These are phyloP conservation scores for Fraxinus baroniana DNA, from an alignment of 305 asterid species.

Conservation along the genomic window DNA sequence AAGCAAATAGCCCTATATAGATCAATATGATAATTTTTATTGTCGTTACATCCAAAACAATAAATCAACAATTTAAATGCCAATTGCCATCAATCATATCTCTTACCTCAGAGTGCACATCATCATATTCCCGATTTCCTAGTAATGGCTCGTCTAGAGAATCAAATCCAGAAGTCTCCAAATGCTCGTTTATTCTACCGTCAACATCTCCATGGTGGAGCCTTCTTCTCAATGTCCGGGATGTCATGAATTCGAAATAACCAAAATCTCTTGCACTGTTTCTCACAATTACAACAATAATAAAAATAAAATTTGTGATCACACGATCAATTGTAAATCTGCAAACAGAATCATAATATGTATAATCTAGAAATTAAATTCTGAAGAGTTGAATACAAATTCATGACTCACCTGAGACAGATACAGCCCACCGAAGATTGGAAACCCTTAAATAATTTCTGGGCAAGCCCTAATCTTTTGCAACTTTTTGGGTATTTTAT, in stretches of 20 bases:
- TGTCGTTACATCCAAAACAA: neutral
- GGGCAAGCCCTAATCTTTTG: neutral
- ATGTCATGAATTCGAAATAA: slow-evolving; percentile 41
- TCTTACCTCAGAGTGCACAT: slow-evolving; percentile 31
- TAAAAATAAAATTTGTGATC: neutral
- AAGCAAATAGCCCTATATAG: slow-evolving; percentile 41
- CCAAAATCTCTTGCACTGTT: neutral
- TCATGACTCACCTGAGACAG: neutral
- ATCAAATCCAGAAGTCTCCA: slow-evolving; percentile 55
- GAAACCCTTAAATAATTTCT: neutral
- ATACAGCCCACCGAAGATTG: neutral
- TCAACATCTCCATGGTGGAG: slow-evolving; percentile 77
- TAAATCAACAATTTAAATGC: neutral
- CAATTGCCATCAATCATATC: slow-evolving; percentile 16
- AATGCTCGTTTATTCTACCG: slow-evolving; percentile 60
- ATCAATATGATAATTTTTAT: neutral
- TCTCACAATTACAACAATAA: neutral
- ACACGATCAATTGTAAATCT: neutral
- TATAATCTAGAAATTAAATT: neutral
- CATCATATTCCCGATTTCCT: slow-evolving; percentile 33
- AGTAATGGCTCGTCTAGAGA: slow-evolving; percentile 81
- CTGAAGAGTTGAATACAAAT: neutral
- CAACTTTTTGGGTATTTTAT: neutral
- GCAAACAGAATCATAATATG: neutral
- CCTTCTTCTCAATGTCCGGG: slow-evolving; percentile 78